Base-by-base conservation (phyloP, 2,329 filamentous ascomycete species). In the Tolypocladium sp. region DNA sequence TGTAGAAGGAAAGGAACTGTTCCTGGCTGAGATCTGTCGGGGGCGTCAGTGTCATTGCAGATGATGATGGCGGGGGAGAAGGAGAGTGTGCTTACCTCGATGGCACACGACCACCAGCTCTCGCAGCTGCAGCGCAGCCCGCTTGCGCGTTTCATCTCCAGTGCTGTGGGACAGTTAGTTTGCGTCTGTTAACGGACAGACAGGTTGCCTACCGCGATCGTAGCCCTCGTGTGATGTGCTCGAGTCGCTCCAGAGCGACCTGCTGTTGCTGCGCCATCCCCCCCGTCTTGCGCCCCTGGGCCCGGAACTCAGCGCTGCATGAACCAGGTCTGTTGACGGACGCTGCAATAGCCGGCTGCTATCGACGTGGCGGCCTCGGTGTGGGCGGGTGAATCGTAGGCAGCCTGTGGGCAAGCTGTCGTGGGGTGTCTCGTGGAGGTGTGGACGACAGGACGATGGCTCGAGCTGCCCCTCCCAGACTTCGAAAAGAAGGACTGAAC, bases 1-100 rank as follows among this genome's bases (percentile, higher is more conserved):
- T 80, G 70, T 83, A 85, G 64, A 85, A 83, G 42, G 71, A 64
- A 49, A 76, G 74, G 74, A 97, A 97, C 63, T 88, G 86, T 69
- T 94, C 91, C 57, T 89, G 82, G 30, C 85, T 84, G 70, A 94
- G 84, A 75, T 97, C 94, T 85, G 62, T 37, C 53, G 25, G 33
- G 22, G 4, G 17, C 25, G 59, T 69, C 59, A 70, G 63, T 57
- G 49, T 55, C 35, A 27, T 35, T 51, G 40, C n/a, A n/a, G n/a
- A 46, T 49, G 37, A 33, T 12, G 49, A 27, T 20, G 37, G 13
- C n/a, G 38, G 40, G 35, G 44, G n/a, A 57, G 55, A 37, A 53
- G 37, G 40, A 12, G n/a, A 33, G 27, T 37, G 60, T 30, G 59
- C 66, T 51, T 66, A 84, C 82, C 82, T 78, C 82, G 76, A 63